phyloP scores from a whole-genome alignment of 495 filamentous ascomycete genomes.

The Stereocaulon alpinum region DNA sequence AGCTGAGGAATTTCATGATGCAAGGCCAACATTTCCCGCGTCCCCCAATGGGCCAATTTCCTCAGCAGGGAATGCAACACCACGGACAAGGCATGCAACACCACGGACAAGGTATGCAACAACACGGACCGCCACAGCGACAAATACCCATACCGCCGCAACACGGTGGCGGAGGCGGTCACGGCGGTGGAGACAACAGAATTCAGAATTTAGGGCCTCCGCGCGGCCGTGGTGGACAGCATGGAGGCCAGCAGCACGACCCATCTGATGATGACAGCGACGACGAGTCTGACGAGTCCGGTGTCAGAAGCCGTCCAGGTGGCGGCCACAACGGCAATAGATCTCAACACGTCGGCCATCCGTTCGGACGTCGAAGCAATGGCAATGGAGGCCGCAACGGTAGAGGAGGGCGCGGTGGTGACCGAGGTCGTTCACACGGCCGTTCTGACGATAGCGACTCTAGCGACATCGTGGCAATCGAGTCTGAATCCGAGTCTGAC shows the following conservation, averaged over 20 bases:
- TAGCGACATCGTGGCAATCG: not conserved
- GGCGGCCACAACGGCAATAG: not conserved
- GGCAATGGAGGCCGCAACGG: not conserved
- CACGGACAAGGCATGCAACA: not conserved
- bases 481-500: not conserved
- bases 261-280: not conserved
- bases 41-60: not conserved
- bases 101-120: not conserved
- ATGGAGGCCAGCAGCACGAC: not conserved
- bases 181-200: not conserved
- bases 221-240: not conserved
- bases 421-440: not conserved
- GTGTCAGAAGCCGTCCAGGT: not conserved
- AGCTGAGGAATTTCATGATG: not conserved
- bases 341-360: not conserved
- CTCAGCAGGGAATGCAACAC: not conserved
- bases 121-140: not conserved
- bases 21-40: not conserved
- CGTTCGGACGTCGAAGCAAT: not conserved
- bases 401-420: too few species aligned
- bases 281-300: not conserved
- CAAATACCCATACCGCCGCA: not conserved
- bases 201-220: not conserved
- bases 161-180: not conserved
- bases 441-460: not conserved